Base-by-base conservation (phyloP, 1,284 basidiomycete species). In the Ganoderma boninense region DNA sequence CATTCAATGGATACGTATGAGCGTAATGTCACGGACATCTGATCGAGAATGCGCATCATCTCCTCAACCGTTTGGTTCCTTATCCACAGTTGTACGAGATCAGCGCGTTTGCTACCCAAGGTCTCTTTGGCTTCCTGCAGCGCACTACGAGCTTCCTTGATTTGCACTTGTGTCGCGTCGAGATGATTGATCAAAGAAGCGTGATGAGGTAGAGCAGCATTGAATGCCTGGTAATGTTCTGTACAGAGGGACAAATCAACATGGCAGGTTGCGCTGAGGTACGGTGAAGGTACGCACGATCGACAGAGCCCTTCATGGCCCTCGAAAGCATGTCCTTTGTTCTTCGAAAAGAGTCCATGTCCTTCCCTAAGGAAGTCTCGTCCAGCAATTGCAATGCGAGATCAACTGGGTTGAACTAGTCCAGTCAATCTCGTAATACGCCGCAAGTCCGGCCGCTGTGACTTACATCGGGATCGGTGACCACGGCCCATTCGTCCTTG, bases 141-240 rank as follows among this genome's bases (percentile, higher is more conserved):
- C 32, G 90, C 83, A 20, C 87, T 83, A 60, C 94, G 90, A n/a
- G 95, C 89, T 54, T 89, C 87, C 54, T 87, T 84, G 59, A 95
- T 89, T 76, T 97, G 93, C 1, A 83, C 81, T 80, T 96, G 94
- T 2, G 93, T 89, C 40, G 89, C 87, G 13, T 84, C 85, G 3
- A 97, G 85, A 67, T 95, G 91, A 63, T 83, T 87, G 52, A 96
- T 77, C 23, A 97, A 86, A 16, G 90, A 87, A 5, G 93, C 87
- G 79, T 98, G 97, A 72, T 96, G 95, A 1, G 96, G 95, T 14
- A 98, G 85, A 0, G 95, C 92, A 40, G 95, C 92, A 44, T 96
- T 96, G 80, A 98, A 98, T 0, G 96, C 92, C 81, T 97, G 92
- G 78, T 97, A 97, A 78, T 97, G 92, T 75, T 92, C 93, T 92